Evolutionary conservation across 2,329 filamentous ascomycete genomes (phyloP).

Genomic region (Colletotrichum sp.): DNA sequence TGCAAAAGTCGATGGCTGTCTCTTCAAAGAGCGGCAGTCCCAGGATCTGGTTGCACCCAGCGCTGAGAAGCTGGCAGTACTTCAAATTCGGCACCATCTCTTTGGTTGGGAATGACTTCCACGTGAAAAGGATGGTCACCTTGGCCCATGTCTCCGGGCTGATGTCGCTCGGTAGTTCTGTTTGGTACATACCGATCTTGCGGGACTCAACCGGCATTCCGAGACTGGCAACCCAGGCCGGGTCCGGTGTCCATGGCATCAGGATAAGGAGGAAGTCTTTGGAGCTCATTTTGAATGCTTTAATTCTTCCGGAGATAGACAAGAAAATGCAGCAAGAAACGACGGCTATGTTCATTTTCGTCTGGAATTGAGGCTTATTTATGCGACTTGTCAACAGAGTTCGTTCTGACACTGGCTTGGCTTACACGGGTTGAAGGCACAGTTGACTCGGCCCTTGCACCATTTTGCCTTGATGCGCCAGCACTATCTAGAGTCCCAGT

Average conservation of each 20-base stretch:
- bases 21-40: constrained; percentile 53
- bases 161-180: not conserved
- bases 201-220: not conserved
- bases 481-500: not conserved
- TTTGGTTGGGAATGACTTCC: constrained; percentile 43
- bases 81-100: constrained; percentile 52
- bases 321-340: not conserved
- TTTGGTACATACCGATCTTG: not conserved
- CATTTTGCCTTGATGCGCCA: not conserved
- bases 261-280: not conserved
- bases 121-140: constrained; percentile 55
- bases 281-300: not conserved
- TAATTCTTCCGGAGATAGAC: not conserved
- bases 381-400: not conserved
- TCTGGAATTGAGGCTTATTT: not conserved
- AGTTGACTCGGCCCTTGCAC: not conserved
- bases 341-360: not conserved
- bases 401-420: not conserved
- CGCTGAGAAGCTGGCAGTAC: constrained; percentile 59
- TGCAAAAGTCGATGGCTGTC: constrained; percentile 55
- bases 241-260: not conserved
- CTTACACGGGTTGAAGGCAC: not conserved
- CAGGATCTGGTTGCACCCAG: constrained; percentile 57
- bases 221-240: not conserved
- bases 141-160: constrained; percentile 39